Evolutionary conservation across 2,329 filamentous ascomycete genomes (phyloP), one percentile per base, ranked within the genome.

Genomic region (Fusarium tanahbumbuense): DNA sequence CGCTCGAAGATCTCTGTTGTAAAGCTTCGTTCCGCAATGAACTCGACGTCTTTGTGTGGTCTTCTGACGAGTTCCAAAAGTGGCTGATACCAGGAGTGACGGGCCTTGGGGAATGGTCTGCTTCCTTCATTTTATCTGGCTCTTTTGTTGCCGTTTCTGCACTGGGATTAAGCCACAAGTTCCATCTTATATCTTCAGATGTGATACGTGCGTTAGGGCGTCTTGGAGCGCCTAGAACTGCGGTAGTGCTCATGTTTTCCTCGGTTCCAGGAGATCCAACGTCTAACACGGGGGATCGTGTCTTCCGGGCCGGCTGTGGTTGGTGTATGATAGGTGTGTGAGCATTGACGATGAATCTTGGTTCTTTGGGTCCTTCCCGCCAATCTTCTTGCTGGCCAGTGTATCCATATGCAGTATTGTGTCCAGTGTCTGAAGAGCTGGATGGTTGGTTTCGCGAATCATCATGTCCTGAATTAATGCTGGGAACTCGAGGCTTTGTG

Each of bases 271-370:
- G 67, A 22, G 72, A 71, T 10, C 48, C 40, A 18, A 62, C 44
- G 30, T 64, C 56, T 23, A 74, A 46, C n/a, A 72, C 28, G 3
- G 30, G 23, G 13, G 56, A 54, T n/a, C 30, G 56, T 40, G 22
- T 54, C 13, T 55, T 58, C 30, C 71, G 61, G 12, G 61, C 57
- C 12, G 77, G 77, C 25, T 69, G 74, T 30, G 77, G 77, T 16
- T 79, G 75, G 27, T 76, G 61, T n/a, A 77, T 68, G 11, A 67
- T 46, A 30, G 55, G 40, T 12, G 68, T 64, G 7, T 58, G 63
- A 11, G 72, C 70, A 7, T 46, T 58, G 5, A 70, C 59, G n/a
- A 73, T 22, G 20, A 67, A 64, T 54, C 47, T 58, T 6, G 68
- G 65, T 22, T 67, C 61, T 23, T 74, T 59, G 22, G 12, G 20